A percentile compares a stretch with the other conserved stretches of the same genome.
Conservation (phyloP, 2,329 filamentous ascomycete genomes). For the Penicillium sp. region DNA sequence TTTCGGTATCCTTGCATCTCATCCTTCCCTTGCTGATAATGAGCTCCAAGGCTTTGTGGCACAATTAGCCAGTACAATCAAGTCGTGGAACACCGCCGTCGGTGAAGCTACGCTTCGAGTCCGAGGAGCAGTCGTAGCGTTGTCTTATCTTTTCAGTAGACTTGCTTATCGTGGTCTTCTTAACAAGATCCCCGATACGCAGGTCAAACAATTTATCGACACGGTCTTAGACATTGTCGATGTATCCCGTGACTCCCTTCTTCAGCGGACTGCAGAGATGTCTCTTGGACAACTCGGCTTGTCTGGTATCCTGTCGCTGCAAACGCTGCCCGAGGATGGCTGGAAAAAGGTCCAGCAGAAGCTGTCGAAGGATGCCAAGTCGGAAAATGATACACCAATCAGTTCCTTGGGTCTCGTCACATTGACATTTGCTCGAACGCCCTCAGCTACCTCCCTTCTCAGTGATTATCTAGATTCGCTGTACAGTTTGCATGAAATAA, state of each 20-base stretch:
- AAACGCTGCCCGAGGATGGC: slow-evolving; percentile 28
- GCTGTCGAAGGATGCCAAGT: slow-evolving; percentile 69
- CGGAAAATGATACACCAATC: slow-evolving; percentile 80
- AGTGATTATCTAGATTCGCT: slow-evolving; percentile 64
- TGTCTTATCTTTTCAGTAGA: slow-evolving; percentile 61
- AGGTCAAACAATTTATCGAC: slow-evolving; percentile 45
- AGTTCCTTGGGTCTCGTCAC: slow-evolving; percentile 75
- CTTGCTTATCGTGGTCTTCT: slow-evolving; percentile 50
- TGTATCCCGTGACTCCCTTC: slow-evolving; percentile 54
- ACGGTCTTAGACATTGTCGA: slow-evolving; percentile 54
- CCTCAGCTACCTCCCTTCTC: slow-evolving; percentile 33
- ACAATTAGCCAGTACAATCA: slow-evolving; percentile 49
- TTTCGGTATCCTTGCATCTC: slow-evolving; percentile 74
- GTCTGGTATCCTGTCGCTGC: slow-evolving; percentile 52
- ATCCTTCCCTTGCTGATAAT: slow-evolving; percentile 47
- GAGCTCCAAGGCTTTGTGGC: slow-evolving; percentile 47
- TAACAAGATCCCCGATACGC: slow-evolving; percentile 33
- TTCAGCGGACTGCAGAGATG: slow-evolving; percentile 58
- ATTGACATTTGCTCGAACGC: slow-evolving; percentile 48
- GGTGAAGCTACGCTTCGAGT: slow-evolving; percentile 60
- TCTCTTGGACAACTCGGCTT: slow-evolving; percentile 64
- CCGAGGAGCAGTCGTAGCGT: slow-evolving; percentile 61
- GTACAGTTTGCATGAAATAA: slow-evolving; percentile 77
- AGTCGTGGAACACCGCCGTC: slow-evolving; percentile 59
- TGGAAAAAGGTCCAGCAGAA: slow-evolving; percentile 58